These are phyloP conservation scores for Cladosporium sp. DNA, from an alignment of 2,329 filamentous ascomycete genomes.

Conservation along the genomic window DNA sequence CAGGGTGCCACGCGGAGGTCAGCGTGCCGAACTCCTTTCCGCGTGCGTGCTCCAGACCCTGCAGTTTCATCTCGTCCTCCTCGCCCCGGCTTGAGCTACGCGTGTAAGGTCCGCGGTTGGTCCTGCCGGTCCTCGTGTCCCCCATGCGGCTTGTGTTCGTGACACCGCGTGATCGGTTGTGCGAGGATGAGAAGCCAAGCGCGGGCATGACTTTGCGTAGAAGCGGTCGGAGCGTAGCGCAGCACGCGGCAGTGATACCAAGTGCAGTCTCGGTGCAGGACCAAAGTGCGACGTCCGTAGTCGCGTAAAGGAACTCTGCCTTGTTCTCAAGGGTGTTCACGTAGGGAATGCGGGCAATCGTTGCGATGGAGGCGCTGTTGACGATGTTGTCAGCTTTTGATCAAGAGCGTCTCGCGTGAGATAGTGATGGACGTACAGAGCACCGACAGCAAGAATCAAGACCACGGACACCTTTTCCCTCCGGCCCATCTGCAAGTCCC, in stretches of 20 bases:
- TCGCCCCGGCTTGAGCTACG: constrained; percentile 8
- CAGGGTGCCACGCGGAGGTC: constrained; percentile 9
- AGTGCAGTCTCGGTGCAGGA: constrained; percentile 15
- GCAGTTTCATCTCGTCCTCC: constrained; percentile 9
- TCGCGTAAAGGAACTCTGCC: constrained; percentile 15
- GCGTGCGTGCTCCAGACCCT: constrained; percentile 7
- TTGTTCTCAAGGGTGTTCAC: constrained; percentile 12
- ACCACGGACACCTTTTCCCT: constrained; percentile 27
- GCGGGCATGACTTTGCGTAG: constrained; percentile 11
- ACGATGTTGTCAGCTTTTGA: background rate
- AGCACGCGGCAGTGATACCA: constrained; percentile 14
- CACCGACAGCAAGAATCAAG: constrained; percentile 27
- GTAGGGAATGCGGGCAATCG: constrained; percentile 16
- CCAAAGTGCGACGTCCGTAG: constrained; percentile 16
- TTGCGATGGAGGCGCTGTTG: constrained; percentile 15
- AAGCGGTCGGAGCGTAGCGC: constrained; percentile 13
- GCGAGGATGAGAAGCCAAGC: constrained; percentile 2
- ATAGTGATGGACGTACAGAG: constrained; percentile 16
- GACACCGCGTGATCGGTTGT: background rate
- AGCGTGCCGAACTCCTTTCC: constrained; percentile 8
- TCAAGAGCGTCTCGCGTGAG: too few relatives aligned
- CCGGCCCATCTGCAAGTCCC: constrained; percentile 24
- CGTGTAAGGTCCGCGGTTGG: constrained; percentile 1
- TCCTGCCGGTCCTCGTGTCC: background rate
- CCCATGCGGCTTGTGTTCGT: background rate